A percentile compares a stretch with the other conserved stretches of the same genome.
Conservation (phyloP, 345 rosid species). For the Boechera stricta region DNA sequence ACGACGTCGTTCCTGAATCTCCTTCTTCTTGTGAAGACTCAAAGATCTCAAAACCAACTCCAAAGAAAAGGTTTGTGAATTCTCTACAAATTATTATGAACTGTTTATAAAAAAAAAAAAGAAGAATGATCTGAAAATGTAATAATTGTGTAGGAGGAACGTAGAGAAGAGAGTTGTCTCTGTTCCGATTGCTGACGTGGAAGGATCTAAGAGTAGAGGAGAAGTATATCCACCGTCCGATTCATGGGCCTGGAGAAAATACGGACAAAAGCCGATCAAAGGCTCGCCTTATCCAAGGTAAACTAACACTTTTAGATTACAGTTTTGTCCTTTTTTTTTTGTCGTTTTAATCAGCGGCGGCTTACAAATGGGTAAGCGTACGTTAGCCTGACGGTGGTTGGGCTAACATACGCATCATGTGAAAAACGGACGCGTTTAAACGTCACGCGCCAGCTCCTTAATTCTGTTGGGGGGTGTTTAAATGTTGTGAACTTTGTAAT, state of each 20-base stretch:
- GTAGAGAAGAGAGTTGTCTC: slow-evolving; percentile 68
- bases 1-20: slow-evolving; percentile 50
- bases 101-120: background rate
- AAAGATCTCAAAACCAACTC: slow-evolving; percentile 52
- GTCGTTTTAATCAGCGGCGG: slow-evolving; percentile 28
- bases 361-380: slow-evolving; percentile 25
- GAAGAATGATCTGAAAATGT: slow-evolving; percentile 32
- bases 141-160: slow-evolving; percentile 48
- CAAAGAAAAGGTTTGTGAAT: slow-evolving; percentile 56
- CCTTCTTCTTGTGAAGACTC: slow-evolving; percentile 59
- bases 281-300: slow-evolving; percentile 87
- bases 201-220: slow-evolving; percentile 59
- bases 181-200: slow-evolving; percentile 66
- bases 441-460: slow-evolving; percentile 35
- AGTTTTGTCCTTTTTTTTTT: slow-evolving; percentile 20
- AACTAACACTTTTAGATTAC: slow-evolving; percentile 9
- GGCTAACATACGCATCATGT: slow-evolving; percentile 40
- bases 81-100: background rate
- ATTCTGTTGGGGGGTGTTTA: background rate
- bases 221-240: slow-evolving; percentile 76
- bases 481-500: background rate
- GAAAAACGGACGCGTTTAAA: background rate
- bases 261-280: slow-evolving; percentile 87
- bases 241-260: slow-evolving; percentile 90
- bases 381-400: slow-evolving; percentile 40